Base-by-base conservation (phyloP, 768 basidiomycete species). In the Pulveroboletus sp. region DNA sequence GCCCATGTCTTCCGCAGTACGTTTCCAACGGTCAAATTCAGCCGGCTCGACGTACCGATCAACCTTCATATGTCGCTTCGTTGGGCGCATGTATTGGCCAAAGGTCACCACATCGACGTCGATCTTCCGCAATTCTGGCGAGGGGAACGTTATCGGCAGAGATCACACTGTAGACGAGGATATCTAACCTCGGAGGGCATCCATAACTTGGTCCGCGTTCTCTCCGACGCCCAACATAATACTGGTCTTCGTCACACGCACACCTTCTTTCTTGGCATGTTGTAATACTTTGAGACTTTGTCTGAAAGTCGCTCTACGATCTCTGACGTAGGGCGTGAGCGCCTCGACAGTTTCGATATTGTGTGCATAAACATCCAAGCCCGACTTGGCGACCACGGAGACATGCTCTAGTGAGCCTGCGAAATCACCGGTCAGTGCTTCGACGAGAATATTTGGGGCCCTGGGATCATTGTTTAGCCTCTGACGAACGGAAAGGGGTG, bases 71-170 rank as follows among this genome's bases (percentile, higher is more conserved):
- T 99, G 96, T 24, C 85, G 81, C 69, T 98, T 98, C 9, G 96
- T 97, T 7, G 96, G 96, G 42, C 96, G 87, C 96, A 99, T 98
- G 69, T 99, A 99, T 71, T 99, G 96, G 2, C 96, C 96, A 65
- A 99, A 98, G 2, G 96, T 99, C 24, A 99, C 93, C 6, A 99
- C 95, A 62, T 98, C 95, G 38, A 98, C 94, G 57, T 92, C 79
- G 39, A 83, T 74, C 56, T 84, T 85, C 37, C 95, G 86, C 7
- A 98, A 78, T 55, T 95, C 96, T 98, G 64, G 39, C 31, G 50
- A 37, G 9, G n/a, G 2, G 8, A 26, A 43, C 40, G 19, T 56
- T 27, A 46, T 35, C 26, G 37, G 5, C 29, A 37, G 14, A 22
- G 5, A 36, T 42, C 20, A 0, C 16, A 2, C 23, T 19, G 20